Percentiles rank a stretch among this genome's conserved stretches.
These are phyloP conservation scores for Eruca vesicaria DNA, from an alignment of 441 rosid species.

Conservation along the genomic window DNA sequence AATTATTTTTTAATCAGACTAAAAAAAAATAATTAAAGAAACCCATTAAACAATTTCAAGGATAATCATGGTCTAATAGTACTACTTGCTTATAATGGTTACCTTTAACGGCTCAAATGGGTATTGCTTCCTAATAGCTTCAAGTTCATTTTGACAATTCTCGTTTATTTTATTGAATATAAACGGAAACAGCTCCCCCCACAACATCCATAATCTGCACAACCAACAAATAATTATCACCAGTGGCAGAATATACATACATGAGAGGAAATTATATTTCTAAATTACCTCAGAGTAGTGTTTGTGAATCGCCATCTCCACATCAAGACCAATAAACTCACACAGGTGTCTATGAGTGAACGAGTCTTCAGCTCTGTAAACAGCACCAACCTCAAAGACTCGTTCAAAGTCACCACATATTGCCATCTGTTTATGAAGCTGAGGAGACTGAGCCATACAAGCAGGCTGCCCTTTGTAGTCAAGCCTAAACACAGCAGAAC, in stretches of 20 bases:
- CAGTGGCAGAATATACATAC: not conserved
- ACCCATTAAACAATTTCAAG: no score
- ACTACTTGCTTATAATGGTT: conserved; percentile 3
- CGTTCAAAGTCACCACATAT: conserved; percentile 62
- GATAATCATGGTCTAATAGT: no score
- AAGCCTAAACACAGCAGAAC: conserved; percentile 84
- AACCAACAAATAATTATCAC: conserved; percentile 21
- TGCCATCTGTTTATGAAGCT: conserved; percentile 80
- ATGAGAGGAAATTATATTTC: not conserved
- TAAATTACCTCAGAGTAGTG: conserved; percentile 81
- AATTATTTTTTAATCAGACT: no score
- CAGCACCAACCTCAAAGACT: conserved; percentile 75
- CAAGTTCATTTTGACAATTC: conserved; percentile 68
- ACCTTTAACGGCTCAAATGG: conserved; percentile 92
- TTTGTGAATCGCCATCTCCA: conserved; percentile 78
- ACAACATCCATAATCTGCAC: conserved; percentile 85
- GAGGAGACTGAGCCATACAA: conserved; percentile 90
- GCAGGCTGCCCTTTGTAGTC: conserved; percentile 86
- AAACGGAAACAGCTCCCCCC: conserved; percentile 57
- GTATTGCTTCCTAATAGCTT: conserved; percentile 70
- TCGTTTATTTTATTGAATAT: conserved; percentile 74
- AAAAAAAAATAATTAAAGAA: no score
- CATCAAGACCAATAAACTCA: conserved; percentile 85
- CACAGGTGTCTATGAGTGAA: conserved; percentile 84
- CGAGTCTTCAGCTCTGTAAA: conserved; percentile 84